Base-by-base conservation (phyloP, 2,329 filamentous ascomycete species). In the Ophiosphaerella narmari region DNA sequence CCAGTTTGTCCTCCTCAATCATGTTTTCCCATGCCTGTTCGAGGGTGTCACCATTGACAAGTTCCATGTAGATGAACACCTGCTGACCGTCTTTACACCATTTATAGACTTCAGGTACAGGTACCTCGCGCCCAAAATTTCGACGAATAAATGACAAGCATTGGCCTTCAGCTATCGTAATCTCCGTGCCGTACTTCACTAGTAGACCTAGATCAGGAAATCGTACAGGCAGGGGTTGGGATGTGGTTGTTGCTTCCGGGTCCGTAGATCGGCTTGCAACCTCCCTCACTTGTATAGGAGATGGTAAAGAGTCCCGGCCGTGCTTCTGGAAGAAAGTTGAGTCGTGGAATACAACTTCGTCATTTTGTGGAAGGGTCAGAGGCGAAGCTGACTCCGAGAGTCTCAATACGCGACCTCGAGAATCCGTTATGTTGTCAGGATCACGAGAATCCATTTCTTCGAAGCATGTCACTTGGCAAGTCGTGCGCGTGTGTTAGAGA, bases 11-110 rank as follows among this genome's bases (percentile, higher is more conserved):
- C 3, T 21, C 35, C 31, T 54, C 49, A 43, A 32, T 29, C 50
- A 57, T 39, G 9, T 40, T 46, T 1, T 56, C 50, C 59, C 55
- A 62, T 35, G 39, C 46, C 24, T 46, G 48, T 42, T 55, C 52
- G 7, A 62, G 26, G 3, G 59, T 59, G 5, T 43, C 31, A 14
- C 59, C 57, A 6, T 57, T 39, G 24, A 60, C 29, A 4, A 62
- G 50, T 41, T 60, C 48, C 57, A 62, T 59, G 48, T 62, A 62
- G 36, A 60, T 62, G 45, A 62, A 62, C 5, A 50, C 36, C 34
- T 62, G 43, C 11, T 24, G 39, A 8, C 50, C 41, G 33, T 57
- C 46, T 21, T 54, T 50, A 13, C 54, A 53, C 55, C 57, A 60
- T 13, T 49, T 50, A 51, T 55, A 62, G 34, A 62, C 55, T 40